phyloP scores from a whole-genome alignment of 163 green algal genomes.

The Volvox carteri region DNA sequence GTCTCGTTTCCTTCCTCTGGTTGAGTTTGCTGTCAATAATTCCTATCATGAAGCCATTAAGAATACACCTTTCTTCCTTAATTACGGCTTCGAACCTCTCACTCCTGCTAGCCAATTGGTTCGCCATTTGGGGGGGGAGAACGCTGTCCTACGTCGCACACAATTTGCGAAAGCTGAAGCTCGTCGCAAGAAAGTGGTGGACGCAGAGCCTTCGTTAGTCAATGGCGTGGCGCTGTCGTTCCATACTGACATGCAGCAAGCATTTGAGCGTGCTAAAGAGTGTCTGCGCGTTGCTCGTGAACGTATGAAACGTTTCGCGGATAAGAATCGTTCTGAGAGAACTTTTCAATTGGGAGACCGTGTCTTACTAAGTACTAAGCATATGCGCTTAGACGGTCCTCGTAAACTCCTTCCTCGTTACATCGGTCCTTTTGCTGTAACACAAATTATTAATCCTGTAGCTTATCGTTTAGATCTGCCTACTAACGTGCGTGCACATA shows the following conservation, averaged over 20 bases:
- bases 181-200: background rate
- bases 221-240: too few relatives aligned
- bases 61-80: background rate
- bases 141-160: background rate
- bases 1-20: constrained; percentile 31
- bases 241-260: too few relatives aligned
- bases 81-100: background rate
- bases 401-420: too few relatives aligned
- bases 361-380: too few relatives aligned
- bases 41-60: background rate
- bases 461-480: too few relatives aligned
- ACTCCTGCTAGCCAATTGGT: background rate
- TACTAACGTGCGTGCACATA: background rate
- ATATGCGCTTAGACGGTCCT: too few relatives aligned
- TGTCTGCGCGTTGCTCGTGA: too few relatives aligned
- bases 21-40: constrained; percentile 14
- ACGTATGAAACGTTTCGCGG: too few relatives aligned
- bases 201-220: background rate
- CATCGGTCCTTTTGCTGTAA: background rate
- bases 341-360: too few relatives aligned
- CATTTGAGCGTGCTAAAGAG: too few relatives aligned
- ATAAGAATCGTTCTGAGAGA: too few relatives aligned
- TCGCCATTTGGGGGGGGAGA: background rate
- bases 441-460: background rate
- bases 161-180: background rate